Evolutionary conservation across 148 eudicot species (phyloP).

Genomic region (Rhododendron williamsianum): DNA sequence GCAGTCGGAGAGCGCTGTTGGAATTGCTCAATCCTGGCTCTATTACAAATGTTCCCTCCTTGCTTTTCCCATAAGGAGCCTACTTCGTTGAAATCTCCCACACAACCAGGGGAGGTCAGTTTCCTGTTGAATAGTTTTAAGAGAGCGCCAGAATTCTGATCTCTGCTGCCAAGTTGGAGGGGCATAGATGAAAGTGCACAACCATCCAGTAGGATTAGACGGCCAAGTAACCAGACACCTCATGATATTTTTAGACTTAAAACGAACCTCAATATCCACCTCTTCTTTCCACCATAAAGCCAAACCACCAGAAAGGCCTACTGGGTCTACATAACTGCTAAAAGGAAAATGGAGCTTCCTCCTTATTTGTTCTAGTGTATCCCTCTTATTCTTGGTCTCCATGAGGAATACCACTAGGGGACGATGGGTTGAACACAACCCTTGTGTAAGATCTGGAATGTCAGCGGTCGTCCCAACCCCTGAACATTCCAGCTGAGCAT

Average conservation of each 20-base stretch:
- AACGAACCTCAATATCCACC: background rate
- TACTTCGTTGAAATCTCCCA: background rate
- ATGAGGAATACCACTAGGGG: background rate
- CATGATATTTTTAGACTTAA: background rate
- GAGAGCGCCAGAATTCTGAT: background rate
- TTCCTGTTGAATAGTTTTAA: background rate
- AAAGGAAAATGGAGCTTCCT: background rate
- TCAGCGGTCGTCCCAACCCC: background rate
- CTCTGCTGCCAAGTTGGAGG: background rate
- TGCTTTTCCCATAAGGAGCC: background rate
- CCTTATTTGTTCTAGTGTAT: background rate
- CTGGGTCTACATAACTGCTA: background rate
- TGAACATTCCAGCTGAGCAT: background rate
- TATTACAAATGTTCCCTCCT: background rate
- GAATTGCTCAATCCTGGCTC: background rate
- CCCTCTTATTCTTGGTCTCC: background rate
- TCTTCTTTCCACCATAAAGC: background rate
- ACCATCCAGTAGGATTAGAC: background rate
- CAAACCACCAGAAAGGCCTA: background rate
- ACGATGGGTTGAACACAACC: background rate
- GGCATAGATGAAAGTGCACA: background rate
- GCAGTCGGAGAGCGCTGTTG: background rate
- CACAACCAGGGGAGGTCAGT: background rate
- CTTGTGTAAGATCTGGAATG: background rate
- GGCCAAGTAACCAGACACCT: background rate